Evolutionary conservation across 768 basidiomycete genomes (phyloP).

Genomic region (Termitomyces heimii): DNA sequence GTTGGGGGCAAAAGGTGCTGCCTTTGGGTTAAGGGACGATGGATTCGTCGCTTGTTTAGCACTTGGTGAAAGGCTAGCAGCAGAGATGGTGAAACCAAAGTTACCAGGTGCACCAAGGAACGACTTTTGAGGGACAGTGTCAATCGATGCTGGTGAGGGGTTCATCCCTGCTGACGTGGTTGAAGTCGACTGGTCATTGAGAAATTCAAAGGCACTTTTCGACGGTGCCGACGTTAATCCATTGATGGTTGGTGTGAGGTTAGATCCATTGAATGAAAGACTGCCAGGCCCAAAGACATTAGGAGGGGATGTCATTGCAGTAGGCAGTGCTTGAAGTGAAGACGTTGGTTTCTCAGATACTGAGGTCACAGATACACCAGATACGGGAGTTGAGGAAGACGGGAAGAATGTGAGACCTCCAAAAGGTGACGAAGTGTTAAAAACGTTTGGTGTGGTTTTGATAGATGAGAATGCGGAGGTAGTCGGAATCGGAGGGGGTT

Average conservation of each 20-base stretch:
- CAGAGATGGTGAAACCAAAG: not conserved
- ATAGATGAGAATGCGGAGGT: slow-evolving; percentile 34
- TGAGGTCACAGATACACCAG: slow-evolving; percentile 12
- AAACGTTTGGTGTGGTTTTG: slow-evolving; percentile 31
- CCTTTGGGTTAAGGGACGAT: slow-evolving; percentile 14
- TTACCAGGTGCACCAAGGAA: not conserved
- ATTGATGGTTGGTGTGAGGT: not conserved
- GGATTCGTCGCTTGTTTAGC: not conserved
- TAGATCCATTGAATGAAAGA: not conserved
- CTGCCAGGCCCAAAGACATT: slow-evolving; percentile 1
- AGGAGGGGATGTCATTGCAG: not conserved
- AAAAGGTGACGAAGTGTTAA: slow-evolving; percentile 30
- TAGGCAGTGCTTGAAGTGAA: not conserved
- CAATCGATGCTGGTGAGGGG: not conserved
- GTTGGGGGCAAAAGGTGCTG: slow-evolving; percentile 19
- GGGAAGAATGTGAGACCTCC: slow-evolving; percentile 19
- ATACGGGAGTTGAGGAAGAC: slow-evolving; percentile 10
- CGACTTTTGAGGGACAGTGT: not conserved
- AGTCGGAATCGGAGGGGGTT: slow-evolving; percentile 13
- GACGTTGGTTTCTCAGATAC: slow-evolving; percentile 14
- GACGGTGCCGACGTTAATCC: not conserved
- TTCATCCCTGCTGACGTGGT: slow-evolving; percentile 8
- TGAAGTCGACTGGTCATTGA: not conserved
- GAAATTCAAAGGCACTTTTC: not conserved
- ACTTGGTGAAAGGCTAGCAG: not conserved